Percentiles rank a stretch among this genome's conserved stretches.
phyloP scores from a whole-genome alignment of 2,329 filamentous ascomycete species.

The Aureobasidium musti region DNA sequence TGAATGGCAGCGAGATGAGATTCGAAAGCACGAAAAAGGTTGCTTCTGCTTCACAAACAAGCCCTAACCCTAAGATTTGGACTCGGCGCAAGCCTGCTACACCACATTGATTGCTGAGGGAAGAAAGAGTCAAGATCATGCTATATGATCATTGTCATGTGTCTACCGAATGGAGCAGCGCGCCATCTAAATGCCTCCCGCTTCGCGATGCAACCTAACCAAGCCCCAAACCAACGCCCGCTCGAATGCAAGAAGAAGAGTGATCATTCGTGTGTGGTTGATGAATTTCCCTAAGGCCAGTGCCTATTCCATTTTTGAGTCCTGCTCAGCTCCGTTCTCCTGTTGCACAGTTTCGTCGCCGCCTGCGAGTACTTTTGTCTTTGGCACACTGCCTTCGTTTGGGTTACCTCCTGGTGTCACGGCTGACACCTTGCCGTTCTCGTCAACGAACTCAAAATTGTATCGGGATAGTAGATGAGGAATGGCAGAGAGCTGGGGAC shows the following conservation, averaged over 20 bases:
- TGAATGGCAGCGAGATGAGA: conserved; percentile 12
- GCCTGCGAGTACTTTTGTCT: conserved; percentile 66
- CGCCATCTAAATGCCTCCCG: conserved; percentile 2
- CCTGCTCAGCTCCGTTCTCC: conserved; percentile 8
- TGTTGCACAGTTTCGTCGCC: conserved; percentile 44
- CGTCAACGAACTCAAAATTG: conserved; percentile 97
- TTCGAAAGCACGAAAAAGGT: background rate
- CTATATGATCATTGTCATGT: background rate
- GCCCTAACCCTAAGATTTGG: conserved; percentile 2
- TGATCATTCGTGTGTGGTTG: background rate
- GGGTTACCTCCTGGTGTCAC: conserved; percentile 73
- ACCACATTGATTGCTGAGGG: background rate
- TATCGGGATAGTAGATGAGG: conserved; percentile 92
- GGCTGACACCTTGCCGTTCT: conserved; percentile 83
- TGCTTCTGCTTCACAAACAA: background rate
- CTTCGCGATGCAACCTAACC: conserved; percentile 14
- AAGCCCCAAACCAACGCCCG: conserved; percentile 20
- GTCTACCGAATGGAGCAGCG: background rate
- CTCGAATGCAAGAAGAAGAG: conserved; percentile 26
- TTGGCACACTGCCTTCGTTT: conserved; percentile 54
- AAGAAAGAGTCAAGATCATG: background rate
- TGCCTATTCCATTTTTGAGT: conserved; percentile 12
- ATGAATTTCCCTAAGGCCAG: background rate
- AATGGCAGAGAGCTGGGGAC: conserved; percentile 93
- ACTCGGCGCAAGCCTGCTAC: background rate